Base-by-base conservation (phyloP, 1,284 basidiomycete genomes). In the Puccinia triticina region DNA sequence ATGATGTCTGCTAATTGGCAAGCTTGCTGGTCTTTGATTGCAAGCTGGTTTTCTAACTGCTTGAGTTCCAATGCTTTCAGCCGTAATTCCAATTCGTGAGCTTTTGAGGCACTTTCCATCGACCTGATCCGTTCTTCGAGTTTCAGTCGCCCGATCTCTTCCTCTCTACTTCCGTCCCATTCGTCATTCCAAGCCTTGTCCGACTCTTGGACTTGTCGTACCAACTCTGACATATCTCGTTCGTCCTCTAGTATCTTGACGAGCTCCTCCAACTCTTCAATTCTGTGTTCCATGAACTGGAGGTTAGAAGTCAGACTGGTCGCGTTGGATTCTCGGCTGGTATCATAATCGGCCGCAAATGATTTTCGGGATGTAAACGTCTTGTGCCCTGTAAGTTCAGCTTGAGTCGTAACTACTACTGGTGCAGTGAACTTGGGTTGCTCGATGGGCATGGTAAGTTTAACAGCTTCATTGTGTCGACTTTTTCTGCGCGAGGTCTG, bases 261-360 rank as follows among this genome's bases (percentile, higher is more conserved):
- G 18, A 59, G 26, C 18, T 53, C 53, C 59, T 75, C 18, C 23
- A 75, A 59, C 40, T 75, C 73, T 55, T 57, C 23, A 16, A 75
- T 75, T 75, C 50, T 75, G 26, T 75, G 73, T 37, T 57, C 37
- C 23, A 75, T 40, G 53, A 53, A 57, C 34, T 50, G 69, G 21
- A 53, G 21, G 69, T 72, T 72, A 4, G 46, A 21, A 2, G n/a
- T 50, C 5, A 50, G 23, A 50, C 16, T 72, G 43, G 46, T 72
- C n/a, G 32, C 12, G 46, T 72, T 72, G 26, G 69, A 72, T 50
- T 72, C 69, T 50, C 69, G 69, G 50, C 69, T 72, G 48, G 69
- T 72, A 50, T 72, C 69, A 21, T 53, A 72, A 29, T 72, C 69
- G 46, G 69, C 50, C 11, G 18, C n/a, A 23, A 72, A 50, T 11